Conservation (phyloP, 2,329 filamentous ascomycete species). For the Chrysoporthe puriensis region DNA sequence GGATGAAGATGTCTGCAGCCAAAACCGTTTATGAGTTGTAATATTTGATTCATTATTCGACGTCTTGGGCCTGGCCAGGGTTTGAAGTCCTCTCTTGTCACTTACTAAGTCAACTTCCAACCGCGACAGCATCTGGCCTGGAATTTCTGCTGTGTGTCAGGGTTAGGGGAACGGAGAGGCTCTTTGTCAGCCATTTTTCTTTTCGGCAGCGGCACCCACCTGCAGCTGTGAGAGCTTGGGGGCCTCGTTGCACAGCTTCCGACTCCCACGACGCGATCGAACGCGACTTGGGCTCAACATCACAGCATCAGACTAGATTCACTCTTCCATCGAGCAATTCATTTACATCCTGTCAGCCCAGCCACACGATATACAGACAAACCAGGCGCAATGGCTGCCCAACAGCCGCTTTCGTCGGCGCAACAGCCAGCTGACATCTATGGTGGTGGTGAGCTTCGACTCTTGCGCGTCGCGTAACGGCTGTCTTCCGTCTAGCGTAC, state of each 20-base stretch:
- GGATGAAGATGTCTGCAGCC: neutral
- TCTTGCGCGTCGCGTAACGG: conserved; percentile 24
- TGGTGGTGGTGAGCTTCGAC: conserved; percentile 56
- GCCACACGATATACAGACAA: conserved; percentile 26
- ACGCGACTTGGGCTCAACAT: conserved; percentile 13
- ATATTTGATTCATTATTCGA: neutral
- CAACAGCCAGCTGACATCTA: conserved; percentile 65
- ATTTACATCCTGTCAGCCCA: neutral
- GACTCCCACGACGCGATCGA: conserved; percentile 4
- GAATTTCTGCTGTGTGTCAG: neutral
- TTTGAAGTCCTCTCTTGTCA: neutral
- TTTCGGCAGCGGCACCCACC: neutral
- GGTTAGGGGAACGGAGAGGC: neutral
- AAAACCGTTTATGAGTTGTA: neutral
- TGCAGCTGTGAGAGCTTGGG: conserved; percentile 4
- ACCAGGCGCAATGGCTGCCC: conserved; percentile 52
- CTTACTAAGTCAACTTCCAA: neutral
- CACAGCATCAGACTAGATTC: conserved; percentile 18
- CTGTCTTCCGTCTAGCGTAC: conserved; percentile 41
- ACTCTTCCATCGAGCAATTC: neutral
- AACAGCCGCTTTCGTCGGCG: conserved; percentile 57
- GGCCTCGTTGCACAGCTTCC: conserved; percentile 13
- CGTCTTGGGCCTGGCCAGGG: neutral
- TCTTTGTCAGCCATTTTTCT: conserved; percentile 4
- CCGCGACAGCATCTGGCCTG: neutral